phyloP scores from a whole-genome alignment of 768 basidiomycete species.

The Leccinum arenicola region DNA sequence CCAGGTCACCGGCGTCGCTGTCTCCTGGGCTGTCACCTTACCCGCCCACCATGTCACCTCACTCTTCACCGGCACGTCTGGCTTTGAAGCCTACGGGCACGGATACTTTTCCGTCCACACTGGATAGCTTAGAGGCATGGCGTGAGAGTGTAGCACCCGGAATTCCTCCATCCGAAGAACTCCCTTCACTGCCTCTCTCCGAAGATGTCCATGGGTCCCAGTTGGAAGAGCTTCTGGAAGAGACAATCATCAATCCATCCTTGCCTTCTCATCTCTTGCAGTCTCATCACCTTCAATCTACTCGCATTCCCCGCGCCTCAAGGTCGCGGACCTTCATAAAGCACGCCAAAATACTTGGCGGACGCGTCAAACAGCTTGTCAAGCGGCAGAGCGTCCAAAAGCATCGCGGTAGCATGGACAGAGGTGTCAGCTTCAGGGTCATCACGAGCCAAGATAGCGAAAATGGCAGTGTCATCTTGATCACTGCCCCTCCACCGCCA shows the following conservation, averaged over 20 bases:
- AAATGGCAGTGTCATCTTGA: conserved; percentile 29
- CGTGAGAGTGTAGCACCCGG: conserved; percentile 22
- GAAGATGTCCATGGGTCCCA: conserved; percentile 11
- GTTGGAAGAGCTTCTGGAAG: conserved; percentile 8
- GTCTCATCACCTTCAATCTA: neutral
- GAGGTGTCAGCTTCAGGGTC: conserved; percentile 16
- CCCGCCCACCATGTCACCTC: conserved; percentile 13
- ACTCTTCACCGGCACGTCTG: conserved; percentile 15
- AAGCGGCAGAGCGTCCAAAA: conserved; percentile 9
- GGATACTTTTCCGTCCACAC: conserved; percentile 31
- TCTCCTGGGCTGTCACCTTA: conserved; percentile 12
- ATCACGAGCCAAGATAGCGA: conserved; percentile 29
- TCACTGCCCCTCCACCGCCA: conserved; percentile 29
- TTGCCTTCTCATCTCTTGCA: conserved; percentile 8
- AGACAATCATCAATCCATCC: conserved; percentile 4
- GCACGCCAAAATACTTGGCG: conserved; percentile 28
- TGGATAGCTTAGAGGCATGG: conserved; percentile 30
- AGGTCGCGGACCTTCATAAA: conserved; percentile 22
- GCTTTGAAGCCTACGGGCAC: conserved; percentile 28
- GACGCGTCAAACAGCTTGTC: conserved; percentile 29
- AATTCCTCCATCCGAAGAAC: conserved; percentile 17
- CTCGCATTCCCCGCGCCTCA: conserved; percentile 3
- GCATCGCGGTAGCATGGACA: conserved; percentile 21
- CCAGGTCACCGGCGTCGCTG: conserved; percentile 16
- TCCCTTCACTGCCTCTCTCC: conserved; percentile 6